Percentiles rank a stretch among this genome's conserved stretches.
These are phyloP conservation scores for Suillus cothurnatus DNA, from an alignment of 768 basidiomycete genomes.

Conservation along the genomic window DNA sequence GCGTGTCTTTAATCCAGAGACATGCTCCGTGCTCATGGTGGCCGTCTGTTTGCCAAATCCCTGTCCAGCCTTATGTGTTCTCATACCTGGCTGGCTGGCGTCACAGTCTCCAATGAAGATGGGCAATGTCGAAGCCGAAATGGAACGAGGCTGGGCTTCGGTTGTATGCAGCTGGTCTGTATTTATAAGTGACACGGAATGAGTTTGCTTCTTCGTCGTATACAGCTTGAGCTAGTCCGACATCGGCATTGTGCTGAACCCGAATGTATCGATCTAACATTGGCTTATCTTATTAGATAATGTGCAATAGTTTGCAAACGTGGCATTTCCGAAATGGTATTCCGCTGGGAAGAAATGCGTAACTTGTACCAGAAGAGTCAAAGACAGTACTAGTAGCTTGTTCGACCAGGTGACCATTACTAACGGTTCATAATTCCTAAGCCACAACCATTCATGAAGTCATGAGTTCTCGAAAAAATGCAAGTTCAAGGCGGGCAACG, in stretches of 20 bases:
- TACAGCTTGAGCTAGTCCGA: background rate
- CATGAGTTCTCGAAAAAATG: slow-evolving; percentile 25
- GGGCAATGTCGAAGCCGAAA: background rate
- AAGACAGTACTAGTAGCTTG: background rate
- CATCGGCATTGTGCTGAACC: background rate
- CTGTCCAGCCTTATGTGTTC: background rate
- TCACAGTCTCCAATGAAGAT: background rate
- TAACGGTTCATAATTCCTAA: background rate
- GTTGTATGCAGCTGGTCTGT: background rate
- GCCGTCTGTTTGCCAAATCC: background rate
- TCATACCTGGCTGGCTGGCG: background rate
- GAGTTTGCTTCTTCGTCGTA: background rate
- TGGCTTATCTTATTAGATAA: background rate
- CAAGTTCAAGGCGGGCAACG: slow-evolving; percentile 43
- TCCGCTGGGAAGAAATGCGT: background rate
- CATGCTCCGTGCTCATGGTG: background rate
- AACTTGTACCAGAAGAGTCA: background rate
- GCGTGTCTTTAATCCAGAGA: slow-evolving; percentile 1
- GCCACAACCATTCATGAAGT: slow-evolving; percentile 3
- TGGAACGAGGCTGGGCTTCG: background rate
- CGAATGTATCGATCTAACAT: background rate
- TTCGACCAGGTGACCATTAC: background rate
- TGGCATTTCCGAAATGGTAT: slow-evolving; percentile 1
- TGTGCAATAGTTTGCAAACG: background rate
- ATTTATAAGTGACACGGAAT: background rate